Percentiles rank a stretch among this genome's conserved stretches.
phyloP scores from a whole-genome alignment of 352 stramenopile genomes.

The Phytophthora pistaciae region DNA sequence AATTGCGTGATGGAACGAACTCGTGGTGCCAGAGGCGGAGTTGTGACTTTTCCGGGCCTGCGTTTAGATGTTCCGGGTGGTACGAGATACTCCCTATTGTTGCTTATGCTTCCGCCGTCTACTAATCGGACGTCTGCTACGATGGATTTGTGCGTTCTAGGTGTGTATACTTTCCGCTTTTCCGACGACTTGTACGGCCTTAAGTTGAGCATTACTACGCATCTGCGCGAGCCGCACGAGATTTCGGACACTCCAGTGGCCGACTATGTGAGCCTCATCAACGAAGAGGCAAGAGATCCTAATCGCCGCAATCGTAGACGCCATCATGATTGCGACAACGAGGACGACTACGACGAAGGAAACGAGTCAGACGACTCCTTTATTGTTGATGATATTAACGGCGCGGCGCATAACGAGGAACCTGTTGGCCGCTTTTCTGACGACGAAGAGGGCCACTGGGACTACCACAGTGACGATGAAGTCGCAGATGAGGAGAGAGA shows the following conservation, averaged over 20 bases:
- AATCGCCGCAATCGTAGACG: conserved; percentile 31
- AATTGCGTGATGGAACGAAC: conserved; percentile 74
- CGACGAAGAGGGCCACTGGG: conserved; percentile 38
- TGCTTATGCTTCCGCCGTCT: neutral
- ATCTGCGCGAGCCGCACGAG: conserved; percentile 55
- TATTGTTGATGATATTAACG: conserved; percentile 65
- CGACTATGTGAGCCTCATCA: conserved; percentile 41
- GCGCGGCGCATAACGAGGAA: conserved; percentile 28
- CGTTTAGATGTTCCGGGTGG: conserved; percentile 72
- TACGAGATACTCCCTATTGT: conserved; percentile 24
- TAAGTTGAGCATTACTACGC: conserved; percentile 62
- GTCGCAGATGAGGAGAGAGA: conserved; percentile 41
- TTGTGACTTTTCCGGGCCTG: conserved; percentile 65
- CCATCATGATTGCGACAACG: conserved; percentile 49
- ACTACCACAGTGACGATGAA: conserved; percentile 48
- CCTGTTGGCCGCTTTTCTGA: conserved; percentile 37
- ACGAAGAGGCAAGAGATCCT: conserved; percentile 41
- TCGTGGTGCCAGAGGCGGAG: conserved; percentile 52
- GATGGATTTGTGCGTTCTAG: conserved; percentile 31
- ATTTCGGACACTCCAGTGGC: conserved; percentile 48
- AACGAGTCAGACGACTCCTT: conserved; percentile 77
- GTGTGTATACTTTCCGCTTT: conserved; percentile 79
- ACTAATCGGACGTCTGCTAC: neutral
- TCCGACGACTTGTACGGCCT: conserved; percentile 67
- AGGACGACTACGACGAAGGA: conserved; percentile 50